Evolutionary conservation across 1,284 basidiomycete genomes (phyloP), one percentile per base, ranked within the genome.

Genomic region (Sanghuangporus baumii): DNA sequence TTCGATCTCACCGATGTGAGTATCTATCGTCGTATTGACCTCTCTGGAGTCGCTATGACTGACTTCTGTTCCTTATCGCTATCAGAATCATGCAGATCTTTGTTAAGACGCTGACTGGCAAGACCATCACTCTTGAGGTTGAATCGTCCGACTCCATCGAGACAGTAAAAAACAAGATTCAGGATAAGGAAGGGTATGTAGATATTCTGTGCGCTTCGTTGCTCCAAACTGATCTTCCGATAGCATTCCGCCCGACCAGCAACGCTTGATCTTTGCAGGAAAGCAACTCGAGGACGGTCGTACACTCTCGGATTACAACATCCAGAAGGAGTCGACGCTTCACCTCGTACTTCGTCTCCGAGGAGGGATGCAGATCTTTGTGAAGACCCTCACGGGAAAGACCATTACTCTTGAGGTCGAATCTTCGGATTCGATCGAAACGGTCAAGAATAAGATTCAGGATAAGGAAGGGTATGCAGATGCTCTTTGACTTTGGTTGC

Each of bases 111-210:
- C 79, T 96, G 63, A 96, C 94, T 16, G 94, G 94, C 56, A 96
- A 96, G 85, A 96, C 93, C 12, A 96, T 96, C 76, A 95, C 93
- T n/a, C 80, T 94, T 37, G 93, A 95, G 76, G 92, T 95, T 23
- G 88, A 89, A 74, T 87, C 86, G 3, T 85, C 82, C 4, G 87
- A 89, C 75, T 89, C 88, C 54, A 88, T 89, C 66, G 87, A 89
- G 77, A 88, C 88, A 63, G 85, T 87, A 71, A 85, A 86, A 78
- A 77, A 82, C 65, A 86, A 86, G 78, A 89, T 89, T 66, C 88
- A 90, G 74, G 89, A 90, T 75, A 89, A 90, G 81, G 85, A 85
- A 61, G 89, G 63, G 84, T 11, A 85, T 84, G 63, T 52, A 11
- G 9, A 16, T 3, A 18, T 31, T 23, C 6, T 2, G 34, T 4